These are phyloP conservation scores for Stagonosporopsis cucurbitacearum DNA, from an alignment of 2,329 filamentous ascomycete genomes.

Conservation along the genomic window DNA sequence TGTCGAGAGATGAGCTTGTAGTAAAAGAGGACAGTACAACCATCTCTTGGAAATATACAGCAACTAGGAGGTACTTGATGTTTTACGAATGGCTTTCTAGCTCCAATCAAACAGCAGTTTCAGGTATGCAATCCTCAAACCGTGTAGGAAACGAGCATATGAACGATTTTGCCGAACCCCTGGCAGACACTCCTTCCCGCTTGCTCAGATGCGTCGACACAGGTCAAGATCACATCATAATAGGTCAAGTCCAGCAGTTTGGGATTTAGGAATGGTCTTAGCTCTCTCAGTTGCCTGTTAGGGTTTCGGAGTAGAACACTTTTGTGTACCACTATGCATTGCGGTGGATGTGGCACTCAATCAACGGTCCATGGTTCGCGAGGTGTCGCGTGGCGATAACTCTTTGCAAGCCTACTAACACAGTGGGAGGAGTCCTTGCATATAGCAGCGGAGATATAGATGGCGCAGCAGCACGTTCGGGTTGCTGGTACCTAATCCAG, in stretches of 20 bases:
- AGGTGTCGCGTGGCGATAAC: neutral
- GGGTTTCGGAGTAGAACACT: neutral
- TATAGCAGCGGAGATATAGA: neutral
- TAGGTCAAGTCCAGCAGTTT: neutral
- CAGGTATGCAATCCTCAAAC: constrained; percentile 2
- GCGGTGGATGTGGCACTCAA: neutral
- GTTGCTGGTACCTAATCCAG: neutral
- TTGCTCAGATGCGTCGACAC: neutral
- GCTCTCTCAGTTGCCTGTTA: neutral
- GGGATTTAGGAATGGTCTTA: neutral
- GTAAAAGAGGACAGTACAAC: neutral
- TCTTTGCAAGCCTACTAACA: neutral
- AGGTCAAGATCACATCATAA: neutral
- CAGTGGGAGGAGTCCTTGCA: neutral
- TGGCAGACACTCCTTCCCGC: neutral
- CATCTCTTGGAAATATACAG: neutral
- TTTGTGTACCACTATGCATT: neutral
- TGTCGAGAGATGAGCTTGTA: neutral
- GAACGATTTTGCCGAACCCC: neutral
- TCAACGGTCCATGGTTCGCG: neutral
- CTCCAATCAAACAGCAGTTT: neutral
- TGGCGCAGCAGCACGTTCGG: neutral
- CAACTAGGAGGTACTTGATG: neutral
- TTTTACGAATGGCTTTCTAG: neutral
- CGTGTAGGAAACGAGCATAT: neutral